Evolutionary conservation across 2,329 filamentous ascomycete genomes (phyloP).

Genomic region (Teratosphaeriaceae sp.): DNA sequence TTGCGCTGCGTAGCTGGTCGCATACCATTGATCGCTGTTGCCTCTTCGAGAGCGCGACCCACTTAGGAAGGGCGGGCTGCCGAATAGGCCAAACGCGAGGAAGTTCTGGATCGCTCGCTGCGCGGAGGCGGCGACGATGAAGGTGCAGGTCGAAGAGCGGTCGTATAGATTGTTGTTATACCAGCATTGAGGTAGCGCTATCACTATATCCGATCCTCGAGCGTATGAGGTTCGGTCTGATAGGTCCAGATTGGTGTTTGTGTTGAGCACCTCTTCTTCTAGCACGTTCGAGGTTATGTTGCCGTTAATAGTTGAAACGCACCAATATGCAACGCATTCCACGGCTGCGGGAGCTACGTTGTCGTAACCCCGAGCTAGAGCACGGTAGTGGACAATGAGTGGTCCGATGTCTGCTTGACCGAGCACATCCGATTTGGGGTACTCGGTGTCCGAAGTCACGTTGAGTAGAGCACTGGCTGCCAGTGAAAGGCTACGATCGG

Average conservation of each 20-base stretch:
- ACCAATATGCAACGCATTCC: conserved; percentile 1
- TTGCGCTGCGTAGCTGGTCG: neutral
- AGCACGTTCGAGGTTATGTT: neutral
- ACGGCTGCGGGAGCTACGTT: neutral
- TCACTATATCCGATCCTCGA: neutral
- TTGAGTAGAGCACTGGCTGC: neutral
- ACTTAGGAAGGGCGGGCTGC: neutral
- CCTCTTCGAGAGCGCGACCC: neutral
- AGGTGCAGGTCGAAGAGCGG: neutral
- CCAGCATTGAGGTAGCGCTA: neutral
- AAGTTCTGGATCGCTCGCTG: neutral
- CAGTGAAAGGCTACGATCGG: neutral
- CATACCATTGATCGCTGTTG: neutral
- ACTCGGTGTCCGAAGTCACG: neutral
- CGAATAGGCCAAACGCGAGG: neutral
- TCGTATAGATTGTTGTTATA: neutral
- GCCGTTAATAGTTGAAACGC: neutral
- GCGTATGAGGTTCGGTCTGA: neutral
- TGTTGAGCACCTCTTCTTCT: neutral
- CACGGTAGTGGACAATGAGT: neutral
- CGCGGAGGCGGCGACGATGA: neutral
- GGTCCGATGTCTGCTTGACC: neutral
- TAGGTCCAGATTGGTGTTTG: neutral
- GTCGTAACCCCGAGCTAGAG: neutral
- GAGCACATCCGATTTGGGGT: neutral